Conservation (phyloP, 345 rosid species). For the Aegle marmelos region DNA sequence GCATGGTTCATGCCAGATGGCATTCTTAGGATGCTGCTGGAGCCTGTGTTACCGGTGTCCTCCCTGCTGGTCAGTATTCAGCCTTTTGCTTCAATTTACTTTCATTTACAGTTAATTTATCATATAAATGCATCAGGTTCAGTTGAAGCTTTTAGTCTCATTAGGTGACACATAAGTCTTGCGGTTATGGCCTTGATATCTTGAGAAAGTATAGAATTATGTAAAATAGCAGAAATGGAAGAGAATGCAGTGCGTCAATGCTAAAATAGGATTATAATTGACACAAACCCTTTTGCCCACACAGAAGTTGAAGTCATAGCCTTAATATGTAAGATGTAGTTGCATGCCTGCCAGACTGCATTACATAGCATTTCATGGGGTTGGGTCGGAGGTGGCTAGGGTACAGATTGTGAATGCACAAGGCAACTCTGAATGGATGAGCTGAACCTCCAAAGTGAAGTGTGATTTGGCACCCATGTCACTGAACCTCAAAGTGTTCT, state of each 20-base stretch:
- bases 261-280: not conserved
- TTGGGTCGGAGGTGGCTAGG: too few relatives aligned
- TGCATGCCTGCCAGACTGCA: too few relatives aligned
- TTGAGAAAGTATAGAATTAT: not conserved
- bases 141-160: not conserved
- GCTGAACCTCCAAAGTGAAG: not conserved
- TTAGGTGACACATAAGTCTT: not conserved
- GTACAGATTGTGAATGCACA: not conserved
- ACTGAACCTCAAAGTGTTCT: not conserved
- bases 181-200: not conserved
- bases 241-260: not conserved
- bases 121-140: not conserved
- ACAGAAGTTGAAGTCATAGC: not conserved
- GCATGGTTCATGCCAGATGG: conserved; percentile 33
- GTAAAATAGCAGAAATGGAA: not conserved
- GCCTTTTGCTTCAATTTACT: conserved; percentile 7
- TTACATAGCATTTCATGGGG: too few relatives aligned
- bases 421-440: not conserved
- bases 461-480: not conserved
- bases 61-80: conserved; percentile 48
- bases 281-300: not conserved
- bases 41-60: conserved; percentile 49
- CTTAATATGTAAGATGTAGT: not conserved
- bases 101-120: not conserved
- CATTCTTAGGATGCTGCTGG: conserved; percentile 60